Evolutionary conservation across 768 basidiomycete genomes (phyloP), one percentile per base, ranked within the genome.

Genomic region (Hygrophoropsis aurantiaca): DNA sequence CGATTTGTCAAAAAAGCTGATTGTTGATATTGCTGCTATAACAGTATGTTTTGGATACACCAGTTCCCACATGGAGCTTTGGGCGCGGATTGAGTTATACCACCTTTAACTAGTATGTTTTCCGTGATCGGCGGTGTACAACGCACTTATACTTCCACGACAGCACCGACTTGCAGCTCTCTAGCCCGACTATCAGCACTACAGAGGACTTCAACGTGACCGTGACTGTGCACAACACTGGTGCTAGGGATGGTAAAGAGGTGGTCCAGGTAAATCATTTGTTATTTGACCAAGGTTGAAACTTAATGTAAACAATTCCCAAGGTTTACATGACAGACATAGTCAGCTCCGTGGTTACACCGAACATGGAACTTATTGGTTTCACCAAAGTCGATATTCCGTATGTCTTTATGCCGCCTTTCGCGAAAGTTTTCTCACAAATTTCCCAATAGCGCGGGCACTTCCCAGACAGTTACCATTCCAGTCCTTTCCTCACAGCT

Each of bases 11-110:
- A n/a, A n/a, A n/a, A n/a, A n/a, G n/a, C n/a, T n/a, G n/a, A n/a
- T n/a, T n/a, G n/a, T n/a, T n/a, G n/a, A n/a, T n/a, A n/a, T n/a
- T n/a, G n/a, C 23, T 33, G 5, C 3, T 18, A 18, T 9, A 6
- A 38, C 45, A 83, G 79, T 84, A 85, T 48, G 81, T 84, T 6
- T 70, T 84, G 19, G 66, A 80, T 52, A 77, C 62, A 37, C 82
- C 82, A 0, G 64, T 77, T 3, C 82, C 83, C 1, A 52, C 84
- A 0, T 84, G 81, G 82, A 77, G 77, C 52, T 85, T 85, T 55
- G 83, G 83, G 3, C 79, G 81, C 53, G 83, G 82, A 0, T 56
- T 85, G 51, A 81, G 80, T 46, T 85, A 84, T 46, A 83, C 81
- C 9, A 80, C 75, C 0, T 85, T 85, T 68, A 74, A 73, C 44